phyloP scores from a whole-genome alignment of 305 asterid species.

The Stenogyne calaminthoides region DNA sequence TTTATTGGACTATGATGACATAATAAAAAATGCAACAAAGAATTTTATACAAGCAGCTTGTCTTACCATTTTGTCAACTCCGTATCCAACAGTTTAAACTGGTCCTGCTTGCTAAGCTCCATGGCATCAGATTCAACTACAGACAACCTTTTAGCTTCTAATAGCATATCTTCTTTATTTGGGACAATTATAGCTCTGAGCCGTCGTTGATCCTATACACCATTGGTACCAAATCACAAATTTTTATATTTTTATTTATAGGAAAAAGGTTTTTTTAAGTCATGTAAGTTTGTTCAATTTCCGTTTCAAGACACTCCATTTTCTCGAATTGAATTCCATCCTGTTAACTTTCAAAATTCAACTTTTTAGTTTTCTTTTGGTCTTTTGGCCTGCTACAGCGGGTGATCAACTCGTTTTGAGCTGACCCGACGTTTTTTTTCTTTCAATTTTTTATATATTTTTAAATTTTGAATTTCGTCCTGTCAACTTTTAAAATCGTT shows the following conservation, averaged over 20 bases:
- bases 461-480: too few relatives aligned
- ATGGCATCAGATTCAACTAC: constrained; percentile 52
- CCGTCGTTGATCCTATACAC: constrained; percentile 79
- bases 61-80: constrained; percentile 80
- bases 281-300: too few relatives aligned
- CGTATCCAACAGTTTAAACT: constrained; percentile 51
- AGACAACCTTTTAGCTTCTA: constrained; percentile 65
- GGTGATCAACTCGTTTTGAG: too few relatives aligned
- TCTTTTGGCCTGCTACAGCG: too few relatives aligned
- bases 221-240: constrained; percentile 16
- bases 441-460: too few relatives aligned
- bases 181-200: constrained; percentile 91
- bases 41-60: background rate
- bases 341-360: too few relatives aligned
- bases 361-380: too few relatives aligned
- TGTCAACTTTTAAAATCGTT: too few relatives aligned
- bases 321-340: too few relatives aligned
- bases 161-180: constrained; percentile 70
- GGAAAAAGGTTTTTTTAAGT: too few relatives aligned
- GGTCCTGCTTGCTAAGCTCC: constrained; percentile 62
- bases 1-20: background rate
- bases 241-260: background rate
- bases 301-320: too few relatives aligned
- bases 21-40: constrained; percentile 3
- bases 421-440: too few relatives aligned